Base-by-base conservation (phyloP, 306 rosid species). In the Medicago truncatula region DNA sequence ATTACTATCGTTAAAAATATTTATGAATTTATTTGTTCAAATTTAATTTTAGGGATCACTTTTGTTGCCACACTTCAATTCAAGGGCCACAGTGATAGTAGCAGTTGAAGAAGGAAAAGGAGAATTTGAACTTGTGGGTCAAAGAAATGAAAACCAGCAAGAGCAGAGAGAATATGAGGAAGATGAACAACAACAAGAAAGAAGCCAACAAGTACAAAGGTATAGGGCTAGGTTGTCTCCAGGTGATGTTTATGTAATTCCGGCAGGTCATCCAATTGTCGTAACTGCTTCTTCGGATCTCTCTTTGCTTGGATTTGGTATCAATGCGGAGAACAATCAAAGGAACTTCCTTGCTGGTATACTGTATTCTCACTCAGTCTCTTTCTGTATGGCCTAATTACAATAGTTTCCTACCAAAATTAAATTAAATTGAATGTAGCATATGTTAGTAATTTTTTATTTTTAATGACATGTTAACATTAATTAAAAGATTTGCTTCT, bases 301-400 rank as follows among this genome's bases (percentile, higher is more conserved):
- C 8, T 39, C 15, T 11, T 56, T 88, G 0, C 13, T 85, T 10
- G 86, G 49, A 0, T 78, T 85, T 4, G 77, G 76, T 61, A 64
- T 88, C 62, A 83, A 85, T 23, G 91, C 79, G n/a, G 64, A 76
- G 43, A 39, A 87, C 63, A 85, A 85, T 57, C 18, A 28, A 5
- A 85, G 87, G 28, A 72, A 73, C 76, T 88, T 85, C 86, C 85
- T 88, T 3, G 87, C 73, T 76, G 87, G 87, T 83, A 68, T 34
- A 34, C 38, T 28, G 3, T 3, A 28, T 3, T 28, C 31, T 28
- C 31, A 28, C 31, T 28, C 4, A 28, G 31, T 28, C 31, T 28
- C 4, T 28, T 28, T 28, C 31, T n/a, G n/a, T n/a, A n/a, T n/a
- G n/a, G n/a, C n/a, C n/a, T n/a, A n/a, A n/a, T n/a, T n/a, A n/a